Base-by-base conservation (phyloP, 2,329 filamentous ascomycete species). In the Aspergillus versicolor region DNA sequence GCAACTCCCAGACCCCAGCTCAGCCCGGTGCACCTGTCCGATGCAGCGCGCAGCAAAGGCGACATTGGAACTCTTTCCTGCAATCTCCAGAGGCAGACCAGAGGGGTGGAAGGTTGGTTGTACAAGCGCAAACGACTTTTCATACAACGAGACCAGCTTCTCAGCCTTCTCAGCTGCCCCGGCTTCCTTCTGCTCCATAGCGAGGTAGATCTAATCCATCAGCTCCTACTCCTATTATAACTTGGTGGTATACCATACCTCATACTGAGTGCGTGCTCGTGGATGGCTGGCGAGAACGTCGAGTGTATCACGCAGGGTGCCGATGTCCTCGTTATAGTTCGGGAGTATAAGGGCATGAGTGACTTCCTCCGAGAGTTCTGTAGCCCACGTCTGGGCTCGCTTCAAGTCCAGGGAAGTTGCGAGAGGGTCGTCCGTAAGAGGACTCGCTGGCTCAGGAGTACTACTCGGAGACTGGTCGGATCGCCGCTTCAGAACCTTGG, bases 61-160 rank as follows among this genome's bases (percentile, higher is more conserved):
- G 59, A 88, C 81, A 70, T 91, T 91, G 76, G 88, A 90, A 61
- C 88, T 88, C 69, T 91, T 91, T 57, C 88, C 88, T 53, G 87
- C 85, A 49, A 87, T 83, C 69, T 91, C 88, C 12, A 85, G 84
- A 3, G 83, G 81, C 51, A 90, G 83, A 54, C 84, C 84, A 21
- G 79, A 74, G 1, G 88, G 88, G 65, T 91, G 88, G 12, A 89
- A 73, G 3, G 87, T 89, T 68, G 84, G 86, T 65, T 85, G 83
- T 64, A 91, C 86, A 57, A 81, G 82, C 42, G 84, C 83, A 68
- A 91, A 90, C 57, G 81, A 84, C 66, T 84, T 84, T 61, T 81
- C 74, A 64, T 88, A 90, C 58, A 83, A 81, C 46, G 83, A 79
- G n/a, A 86, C 80, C 15, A 90, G 77, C 8, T 77, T 78, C 57